Conservation (phyloP, 1,139 yeast genomes). For the Saccharomyces hybrid region DNA sequence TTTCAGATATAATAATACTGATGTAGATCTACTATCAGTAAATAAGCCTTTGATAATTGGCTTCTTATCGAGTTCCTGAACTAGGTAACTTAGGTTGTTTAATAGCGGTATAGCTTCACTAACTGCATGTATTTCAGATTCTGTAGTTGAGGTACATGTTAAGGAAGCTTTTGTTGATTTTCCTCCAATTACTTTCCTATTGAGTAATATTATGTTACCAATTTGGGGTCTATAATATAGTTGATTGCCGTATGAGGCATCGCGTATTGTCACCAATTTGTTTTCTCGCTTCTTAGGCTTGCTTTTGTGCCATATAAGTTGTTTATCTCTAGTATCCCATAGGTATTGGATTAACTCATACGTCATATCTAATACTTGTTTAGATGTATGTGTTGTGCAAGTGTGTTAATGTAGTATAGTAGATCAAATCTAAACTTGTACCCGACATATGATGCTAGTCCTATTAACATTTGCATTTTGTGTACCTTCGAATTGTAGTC, state of each 20-base stretch:
- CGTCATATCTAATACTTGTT: slow-evolving; percentile 1
- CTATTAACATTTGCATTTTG: slow-evolving; percentile 7
- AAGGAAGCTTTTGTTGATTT: not conserved
- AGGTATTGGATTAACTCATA: slow-evolving; percentile 1
- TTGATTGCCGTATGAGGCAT: slow-evolving; percentile 2
- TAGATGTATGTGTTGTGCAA: slow-evolving; percentile 6
- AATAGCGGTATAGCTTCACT: not conserved
- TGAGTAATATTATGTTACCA: not conserved
- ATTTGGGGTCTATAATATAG: not conserved
- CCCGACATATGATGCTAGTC: slow-evolving; percentile 10
- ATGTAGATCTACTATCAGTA: slow-evolving; percentile 7
- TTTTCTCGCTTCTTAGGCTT: not conserved
- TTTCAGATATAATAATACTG: slow-evolving; percentile 1
- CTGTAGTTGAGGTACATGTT: not conserved
- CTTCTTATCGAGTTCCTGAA: not conserved
- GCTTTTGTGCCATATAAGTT: slow-evolving; percentile 1
- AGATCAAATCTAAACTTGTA: slow-evolving; percentile 8
- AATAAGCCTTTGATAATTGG: not conserved
- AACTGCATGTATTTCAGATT: not conserved
- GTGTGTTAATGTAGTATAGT: slow-evolving; percentile 7
- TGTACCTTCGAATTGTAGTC: slow-evolving; percentile 6
- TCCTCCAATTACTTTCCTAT: slow-evolving; percentile 1
- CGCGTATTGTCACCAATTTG: not conserved
- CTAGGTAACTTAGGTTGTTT: slow-evolving; percentile 1
- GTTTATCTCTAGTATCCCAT: slow-evolving; percentile 2